Evolutionary conservation across 1,284 basidiomycete species (phyloP).

Genomic region (Dichomitus squalens): DNA sequence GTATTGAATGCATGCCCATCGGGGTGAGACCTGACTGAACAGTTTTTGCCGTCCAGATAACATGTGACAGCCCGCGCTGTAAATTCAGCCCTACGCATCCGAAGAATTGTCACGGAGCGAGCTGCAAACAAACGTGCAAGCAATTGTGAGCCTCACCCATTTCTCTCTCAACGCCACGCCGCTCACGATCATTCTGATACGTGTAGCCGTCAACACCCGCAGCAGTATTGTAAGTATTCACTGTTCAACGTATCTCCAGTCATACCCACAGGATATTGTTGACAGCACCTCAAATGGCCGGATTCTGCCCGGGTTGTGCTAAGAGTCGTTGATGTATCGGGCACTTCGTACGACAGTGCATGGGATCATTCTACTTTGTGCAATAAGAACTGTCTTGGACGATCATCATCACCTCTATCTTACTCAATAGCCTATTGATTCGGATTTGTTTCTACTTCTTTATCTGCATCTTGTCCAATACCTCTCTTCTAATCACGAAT

Average conservation of each 20-base stretch:
- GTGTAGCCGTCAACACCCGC: conserved; percentile 30
- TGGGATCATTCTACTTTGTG: neutral
- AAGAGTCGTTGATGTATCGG: conserved; percentile 1
- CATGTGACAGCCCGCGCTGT: conserved; percentile 29
- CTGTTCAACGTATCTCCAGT: neutral
- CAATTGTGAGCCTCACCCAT: conserved; percentile 26
- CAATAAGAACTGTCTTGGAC: neutral
- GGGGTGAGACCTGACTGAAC: neutral
- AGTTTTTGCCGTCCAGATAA: conserved; percentile 15
- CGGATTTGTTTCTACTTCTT: neutral
- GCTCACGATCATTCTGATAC: neutral
- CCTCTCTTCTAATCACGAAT: neutral
- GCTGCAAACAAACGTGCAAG: conserved; percentile 34
- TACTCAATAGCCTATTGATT: neutral
- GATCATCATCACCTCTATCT: neutral
- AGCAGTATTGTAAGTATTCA: conserved; percentile 31
- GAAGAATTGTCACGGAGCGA: conserved; percentile 22
- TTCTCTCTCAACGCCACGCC: neutral
- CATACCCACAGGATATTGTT: neutral
- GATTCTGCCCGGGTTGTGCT: conserved; percentile 17
- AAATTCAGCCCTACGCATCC: conserved; percentile 31
- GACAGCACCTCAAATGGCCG: conserved; percentile 23
- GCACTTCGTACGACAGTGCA: neutral
- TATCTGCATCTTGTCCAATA: neutral
- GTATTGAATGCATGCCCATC: neutral